Base-by-base conservation (phyloP, 2,329 filamentous ascomycete species). In the Xylariaceae sp. region DNA sequence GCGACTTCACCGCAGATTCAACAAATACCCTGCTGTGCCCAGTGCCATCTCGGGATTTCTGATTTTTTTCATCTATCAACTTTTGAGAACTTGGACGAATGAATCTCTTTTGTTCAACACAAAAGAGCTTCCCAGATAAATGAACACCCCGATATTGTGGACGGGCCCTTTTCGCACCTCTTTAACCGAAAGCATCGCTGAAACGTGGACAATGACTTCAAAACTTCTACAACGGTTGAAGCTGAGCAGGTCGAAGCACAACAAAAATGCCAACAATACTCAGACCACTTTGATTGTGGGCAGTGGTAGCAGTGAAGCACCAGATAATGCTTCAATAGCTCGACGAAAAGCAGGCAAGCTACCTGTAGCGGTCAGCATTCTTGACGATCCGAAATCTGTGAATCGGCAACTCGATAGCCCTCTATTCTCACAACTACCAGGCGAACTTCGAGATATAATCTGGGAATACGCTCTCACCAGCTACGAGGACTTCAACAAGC, bases 401-500 rank as follows among this genome's bases (percentile, higher is more conserved):
- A 20, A 55, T 34, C 45, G 40, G 12, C 59, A 62, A 34, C 19
- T 22, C 5, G n/a, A 7, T 20, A 55, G 45, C 12, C 55, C 50
- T 17, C 37, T 61, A 6, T 56, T 61, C 27, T 19, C 43, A 16
- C 55, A 50, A 37, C 57, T 60, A 21, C 58, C 59, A 2, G 49
- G 44, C 19, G 59, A 62, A 40, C 27, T 61, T 1, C 57, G 60
- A 10, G 56, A 55, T 17, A 10, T 56, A 25, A 52, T 62, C 25
- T 62, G 60, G 60, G 40, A 49, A n/a, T 56, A 55, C 16, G 48
- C 56, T 17, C 52, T 61, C 20, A 48, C 45, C 4, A 39, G 40
- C 4, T 58, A 58, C 37, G 53, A 62, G 37, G 54, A 61, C 36
- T 20, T 52, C 19, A 32, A 47, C 7, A 22, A 32, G 1, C 34